These are phyloP conservation scores for Leccinum broughii DNA, from an alignment of 768 basidiomycete genomes.

Conservation along the genomic window DNA sequence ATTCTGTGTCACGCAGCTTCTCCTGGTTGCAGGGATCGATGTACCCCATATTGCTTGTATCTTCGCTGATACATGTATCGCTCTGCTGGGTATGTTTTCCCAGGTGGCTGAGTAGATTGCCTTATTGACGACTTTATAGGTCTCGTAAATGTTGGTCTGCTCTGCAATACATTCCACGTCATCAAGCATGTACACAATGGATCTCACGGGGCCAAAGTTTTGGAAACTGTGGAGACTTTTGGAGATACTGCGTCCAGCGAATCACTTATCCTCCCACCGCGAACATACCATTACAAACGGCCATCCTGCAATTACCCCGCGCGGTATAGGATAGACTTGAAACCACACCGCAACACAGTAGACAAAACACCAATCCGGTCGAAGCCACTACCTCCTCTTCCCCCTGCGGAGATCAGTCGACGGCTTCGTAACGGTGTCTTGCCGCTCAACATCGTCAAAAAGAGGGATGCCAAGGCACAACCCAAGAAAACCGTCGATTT, in stretches of 20 bases:
- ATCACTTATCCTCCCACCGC: conserved; percentile 16
- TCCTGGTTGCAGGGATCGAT: conserved; percentile 46
- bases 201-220: conserved; percentile 3
- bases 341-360: conserved; percentile 12
- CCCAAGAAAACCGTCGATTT: neutral
- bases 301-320: conserved; percentile 15
- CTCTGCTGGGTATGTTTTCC: conserved; percentile 49
- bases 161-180: conserved; percentile 68
- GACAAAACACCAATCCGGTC: conserved; percentile 10
- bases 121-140: conserved; percentile 41
- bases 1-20: conserved; percentile 51
- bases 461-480: neutral
- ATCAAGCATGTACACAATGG: conserved; percentile 53
- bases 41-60: conserved; percentile 50
- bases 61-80: conserved; percentile 53
- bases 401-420: conserved; percentile 12
- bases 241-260: conserved; percentile 26
- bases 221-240: conserved; percentile 22
- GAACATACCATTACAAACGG: neutral
- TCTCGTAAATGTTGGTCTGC: conserved; percentile 60
- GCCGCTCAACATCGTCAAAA: neutral
- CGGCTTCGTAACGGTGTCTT: conserved; percentile 20
- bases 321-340: conserved; percentile 21
- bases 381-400: neutral
- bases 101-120: neutral